A percentile compares a stretch with the other conserved stretches of the same genome.
These are phyloP conservation scores for Withania somnifera DNA, from an alignment of 305 asterid species.

Conservation along the genomic window DNA sequence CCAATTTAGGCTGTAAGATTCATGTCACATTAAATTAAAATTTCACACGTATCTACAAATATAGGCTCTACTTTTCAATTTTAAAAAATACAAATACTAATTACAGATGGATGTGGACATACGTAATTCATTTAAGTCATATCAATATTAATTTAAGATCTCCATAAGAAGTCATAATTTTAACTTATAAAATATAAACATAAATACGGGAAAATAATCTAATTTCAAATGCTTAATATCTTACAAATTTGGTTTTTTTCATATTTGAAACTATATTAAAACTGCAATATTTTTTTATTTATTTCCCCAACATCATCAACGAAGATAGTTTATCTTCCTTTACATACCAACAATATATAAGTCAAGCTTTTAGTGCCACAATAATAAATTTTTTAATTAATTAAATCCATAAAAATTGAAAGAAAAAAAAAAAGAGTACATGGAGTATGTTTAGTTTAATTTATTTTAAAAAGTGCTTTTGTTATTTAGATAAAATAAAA, in stretches of 20 bases:
- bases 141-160: no score
- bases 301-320: background rate
- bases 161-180: no score
- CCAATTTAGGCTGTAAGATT: background rate
- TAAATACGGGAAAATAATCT: background rate
- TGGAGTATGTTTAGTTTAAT: no score
- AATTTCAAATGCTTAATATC: background rate
- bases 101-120: no score
- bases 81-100: no score
- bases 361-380: background rate
- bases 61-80: no score
- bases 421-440: background rate
- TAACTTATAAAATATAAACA: no score
- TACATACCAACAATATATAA: background rate
- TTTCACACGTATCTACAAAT: no score
- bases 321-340: background rate
- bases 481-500: no score
- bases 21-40: background rate
- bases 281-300: background rate
- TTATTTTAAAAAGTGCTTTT: no score
- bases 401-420: background rate
- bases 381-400: no score
- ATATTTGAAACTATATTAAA: background rate
- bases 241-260: background rate
- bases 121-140: no score